Percentiles rank a stretch among this genome's conserved stretches.
Evolutionary conservation across 768 basidiomycete genomes (phyloP).

Genomic region (Leccinum rimulosum): DNA sequence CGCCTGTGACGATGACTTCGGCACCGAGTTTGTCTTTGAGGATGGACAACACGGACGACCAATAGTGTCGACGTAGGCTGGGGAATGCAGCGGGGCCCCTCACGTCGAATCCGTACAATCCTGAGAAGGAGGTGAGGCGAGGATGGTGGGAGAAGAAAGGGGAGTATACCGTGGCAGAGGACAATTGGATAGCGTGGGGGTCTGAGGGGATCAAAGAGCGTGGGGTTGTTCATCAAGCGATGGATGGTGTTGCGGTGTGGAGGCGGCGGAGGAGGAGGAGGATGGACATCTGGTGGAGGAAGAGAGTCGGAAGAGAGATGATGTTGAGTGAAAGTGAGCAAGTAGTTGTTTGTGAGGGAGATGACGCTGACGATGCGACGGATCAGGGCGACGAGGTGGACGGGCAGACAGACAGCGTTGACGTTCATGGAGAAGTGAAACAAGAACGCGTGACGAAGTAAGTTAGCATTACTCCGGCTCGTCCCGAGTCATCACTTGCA

Average conservation of each 20-base stretch:
- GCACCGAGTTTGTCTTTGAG: conserved; percentile 81
- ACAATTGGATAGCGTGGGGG: conserved; percentile 88
- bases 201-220: conserved; percentile 73
- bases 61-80: conserved; percentile 86
- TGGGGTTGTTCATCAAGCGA: conserved; percentile 70
- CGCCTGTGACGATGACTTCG: conserved; percentile 93
- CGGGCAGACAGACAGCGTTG: conserved; percentile 44
- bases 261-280: conserved; percentile 25
- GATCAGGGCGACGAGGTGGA: conserved; percentile 57
- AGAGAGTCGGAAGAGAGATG: background rate
- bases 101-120: conserved; percentile 93
- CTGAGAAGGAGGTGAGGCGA: conserved; percentile 36
- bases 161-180: conserved; percentile 80
- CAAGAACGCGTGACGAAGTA: too few relatives aligned
- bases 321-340: background rate
- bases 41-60: conserved; percentile 83
- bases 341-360: conserved; percentile 60
- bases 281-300: background rate
- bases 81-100: conserved; percentile 82
- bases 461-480: too few relatives aligned
- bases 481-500: too few relatives aligned
- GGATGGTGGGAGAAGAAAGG: background rate
- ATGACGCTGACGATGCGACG: conserved; percentile 65
- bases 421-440: conserved; percentile 33
- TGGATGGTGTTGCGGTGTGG: conserved; percentile 52